Evolutionary conservation across 2,329 filamentous ascomycete species (phyloP).

Genomic region (Fusarium stilboides): DNA sequence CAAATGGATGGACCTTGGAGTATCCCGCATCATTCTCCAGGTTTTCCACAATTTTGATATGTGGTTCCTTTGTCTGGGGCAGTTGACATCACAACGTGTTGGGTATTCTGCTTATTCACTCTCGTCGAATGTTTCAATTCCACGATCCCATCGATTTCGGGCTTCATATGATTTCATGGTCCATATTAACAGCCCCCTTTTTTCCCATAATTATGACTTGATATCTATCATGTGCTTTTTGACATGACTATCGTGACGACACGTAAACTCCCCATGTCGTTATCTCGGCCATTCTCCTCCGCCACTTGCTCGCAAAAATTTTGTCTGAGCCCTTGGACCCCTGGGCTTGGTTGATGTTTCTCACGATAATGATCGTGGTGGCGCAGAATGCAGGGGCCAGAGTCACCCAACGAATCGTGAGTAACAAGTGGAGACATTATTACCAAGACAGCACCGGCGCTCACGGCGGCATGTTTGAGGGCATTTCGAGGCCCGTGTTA

Average conservation of each 20-base stretch:
- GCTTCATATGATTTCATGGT: constrained; percentile 24
- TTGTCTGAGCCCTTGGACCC: neutral
- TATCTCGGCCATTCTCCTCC: constrained; percentile 30
- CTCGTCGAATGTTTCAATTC: neutral
- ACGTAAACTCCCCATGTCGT: constrained; percentile 8
- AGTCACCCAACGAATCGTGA: constrained; percentile 2
- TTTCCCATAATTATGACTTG: constrained; percentile 20
- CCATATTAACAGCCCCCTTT: constrained; percentile 8
- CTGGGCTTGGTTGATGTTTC: neutral
- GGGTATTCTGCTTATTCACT: neutral
- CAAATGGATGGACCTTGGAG: constrained; percentile 12
- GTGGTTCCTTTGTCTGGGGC: constrained; percentile 17
- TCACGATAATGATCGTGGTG: constrained; percentile 7
- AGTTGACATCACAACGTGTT: constrained; percentile 38
- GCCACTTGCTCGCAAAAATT: neutral
- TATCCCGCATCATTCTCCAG: constrained; percentile 20
- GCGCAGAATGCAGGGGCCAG: constrained; percentile 15
- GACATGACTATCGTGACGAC: constrained; percentile 1
- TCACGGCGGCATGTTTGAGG: constrained; percentile 31
- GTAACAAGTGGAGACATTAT: too few species aligned
- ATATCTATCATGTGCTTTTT: constrained; percentile 18
- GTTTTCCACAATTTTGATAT: constrained; percentile 15
- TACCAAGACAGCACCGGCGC: constrained; percentile 11
- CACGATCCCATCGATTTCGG: constrained; percentile 28
- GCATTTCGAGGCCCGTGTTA: constrained; percentile 9